Conservation (phyloP, 2,329 filamentous ascomycete genomes). For the Cladosporium oxysporum region DNA sequence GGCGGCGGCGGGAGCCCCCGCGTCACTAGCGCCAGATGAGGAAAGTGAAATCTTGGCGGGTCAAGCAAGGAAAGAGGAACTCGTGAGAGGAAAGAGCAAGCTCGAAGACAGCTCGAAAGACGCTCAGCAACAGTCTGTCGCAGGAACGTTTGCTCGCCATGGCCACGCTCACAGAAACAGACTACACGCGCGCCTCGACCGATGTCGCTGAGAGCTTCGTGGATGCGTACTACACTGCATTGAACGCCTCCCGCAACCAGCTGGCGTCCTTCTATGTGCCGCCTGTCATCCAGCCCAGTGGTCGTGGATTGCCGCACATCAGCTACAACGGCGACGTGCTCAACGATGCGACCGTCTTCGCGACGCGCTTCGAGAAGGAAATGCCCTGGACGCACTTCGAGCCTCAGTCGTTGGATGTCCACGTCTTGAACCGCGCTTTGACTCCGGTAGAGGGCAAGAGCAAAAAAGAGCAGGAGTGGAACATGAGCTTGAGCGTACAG, state of each 20-base stretch:
- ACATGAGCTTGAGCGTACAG: constrained; percentile 71
- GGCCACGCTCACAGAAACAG: constrained; percentile 34
- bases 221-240: constrained; percentile 72
- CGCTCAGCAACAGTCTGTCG: not conserved
- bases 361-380: constrained; percentile 67
- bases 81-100: not conserved
- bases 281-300: constrained; percentile 55
- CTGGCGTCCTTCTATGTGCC: constrained; percentile 72
- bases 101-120: not conserved
- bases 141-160: constrained; percentile 22
- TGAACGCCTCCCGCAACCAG: constrained; percentile 60
- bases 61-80: not conserved
- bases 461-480: constrained; percentile 50
- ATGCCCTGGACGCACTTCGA: constrained; percentile 68
- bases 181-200: constrained; percentile 32
- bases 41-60: constrained; percentile 9
- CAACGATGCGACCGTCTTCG: constrained; percentile 63
- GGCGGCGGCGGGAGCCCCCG: constrained; percentile 5
- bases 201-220: constrained; percentile 71
- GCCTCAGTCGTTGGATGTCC: constrained; percentile 73
- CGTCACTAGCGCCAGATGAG: not conserved
- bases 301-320: constrained; percentile 63
- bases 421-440: constrained; percentile 67
- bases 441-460: constrained; percentile 29
- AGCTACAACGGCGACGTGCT: constrained; percentile 76